Conservation (phyloP, 75 land plant species). For the Larix kaempferi region DNA sequence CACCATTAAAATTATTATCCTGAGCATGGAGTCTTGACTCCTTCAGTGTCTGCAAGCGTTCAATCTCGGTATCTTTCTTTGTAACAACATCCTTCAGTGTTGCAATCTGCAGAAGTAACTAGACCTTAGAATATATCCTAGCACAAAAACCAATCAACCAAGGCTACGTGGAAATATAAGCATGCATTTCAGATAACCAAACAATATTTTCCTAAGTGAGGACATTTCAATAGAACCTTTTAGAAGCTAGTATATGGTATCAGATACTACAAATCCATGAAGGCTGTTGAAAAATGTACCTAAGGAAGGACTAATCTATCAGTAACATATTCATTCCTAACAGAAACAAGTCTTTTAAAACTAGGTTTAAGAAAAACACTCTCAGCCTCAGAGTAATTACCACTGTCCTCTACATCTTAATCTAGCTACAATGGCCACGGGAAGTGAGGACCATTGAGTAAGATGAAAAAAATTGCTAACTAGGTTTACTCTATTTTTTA, state of each 20-base stretch:
- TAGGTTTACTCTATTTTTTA: not conserved
- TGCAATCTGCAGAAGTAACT: slow-evolving; percentile 44
- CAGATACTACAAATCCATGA: not conserved
- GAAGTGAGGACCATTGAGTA: too few relatives aligned
- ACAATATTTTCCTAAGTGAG: not conserved
- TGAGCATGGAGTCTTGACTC: slow-evolving; percentile 18
- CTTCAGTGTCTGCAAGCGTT: slow-evolving; percentile 41
- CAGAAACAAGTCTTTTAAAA: not conserved
- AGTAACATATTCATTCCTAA: not conserved
- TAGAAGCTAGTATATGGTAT: not conserved
- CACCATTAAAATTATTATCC: slow-evolving; percentile 4
- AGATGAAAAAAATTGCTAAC: too few relatives aligned
- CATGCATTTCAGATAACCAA: not conserved
- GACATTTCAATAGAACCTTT: not conserved
- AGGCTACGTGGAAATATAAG: not conserved
- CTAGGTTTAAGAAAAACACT: not conserved
- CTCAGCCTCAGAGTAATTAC: not conserved
- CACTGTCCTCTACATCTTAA: not conserved
- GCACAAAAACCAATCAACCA: not conserved
- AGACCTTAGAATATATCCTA: not conserved
- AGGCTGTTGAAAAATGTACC: not conserved
- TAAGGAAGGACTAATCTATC: not conserved
- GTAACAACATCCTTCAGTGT: slow-evolving; percentile 63
- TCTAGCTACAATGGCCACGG: not conserved
- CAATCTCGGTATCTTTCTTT: slow-evolving; percentile 83